Evolutionary conservation across 23 red algal genomes (phyloP).

Genomic region (Gracilaria domingensis): DNA sequence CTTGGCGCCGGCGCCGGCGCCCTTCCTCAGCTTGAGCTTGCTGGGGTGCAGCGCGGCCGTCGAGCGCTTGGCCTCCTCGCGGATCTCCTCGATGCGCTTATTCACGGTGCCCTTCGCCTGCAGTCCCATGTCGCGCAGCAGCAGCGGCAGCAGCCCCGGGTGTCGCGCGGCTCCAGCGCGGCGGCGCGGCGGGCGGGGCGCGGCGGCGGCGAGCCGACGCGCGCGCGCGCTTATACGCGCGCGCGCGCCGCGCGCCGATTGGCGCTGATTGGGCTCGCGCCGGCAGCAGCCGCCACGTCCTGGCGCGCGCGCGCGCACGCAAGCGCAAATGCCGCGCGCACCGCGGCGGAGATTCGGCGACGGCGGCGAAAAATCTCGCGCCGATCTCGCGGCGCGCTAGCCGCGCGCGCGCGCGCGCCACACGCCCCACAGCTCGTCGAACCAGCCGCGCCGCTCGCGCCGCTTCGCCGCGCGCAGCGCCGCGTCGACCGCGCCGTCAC

Average conservation of each 20-base stretch:
- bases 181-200: no score
- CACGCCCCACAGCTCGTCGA: constrained; percentile 4
- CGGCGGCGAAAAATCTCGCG: constrained; percentile 9
- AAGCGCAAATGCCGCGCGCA: neutral
- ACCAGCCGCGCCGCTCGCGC: neutral
- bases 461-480: constrained; percentile 17
- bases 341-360: no score
- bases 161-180: no score
- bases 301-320: neutral
- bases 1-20: neutral
- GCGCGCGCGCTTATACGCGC: no score
- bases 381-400: neutral
- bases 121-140: neutral
- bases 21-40: constrained; percentile 21
- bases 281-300: neutral
- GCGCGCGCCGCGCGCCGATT: neutral
- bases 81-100: constrained; percentile 38
- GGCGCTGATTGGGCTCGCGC: neutral
- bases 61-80: constrained; percentile 18
- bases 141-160: no score
- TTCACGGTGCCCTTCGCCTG: constrained; percentile 29
- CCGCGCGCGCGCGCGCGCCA: neutral
- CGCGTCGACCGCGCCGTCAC: neutral
- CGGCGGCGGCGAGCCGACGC: no score
- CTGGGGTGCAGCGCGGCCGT: constrained; percentile 28